These are phyloP conservation scores for Phellinidium pouzarii DNA, from an alignment of 1,284 basidiomycete genomes.

Conservation along the genomic window DNA sequence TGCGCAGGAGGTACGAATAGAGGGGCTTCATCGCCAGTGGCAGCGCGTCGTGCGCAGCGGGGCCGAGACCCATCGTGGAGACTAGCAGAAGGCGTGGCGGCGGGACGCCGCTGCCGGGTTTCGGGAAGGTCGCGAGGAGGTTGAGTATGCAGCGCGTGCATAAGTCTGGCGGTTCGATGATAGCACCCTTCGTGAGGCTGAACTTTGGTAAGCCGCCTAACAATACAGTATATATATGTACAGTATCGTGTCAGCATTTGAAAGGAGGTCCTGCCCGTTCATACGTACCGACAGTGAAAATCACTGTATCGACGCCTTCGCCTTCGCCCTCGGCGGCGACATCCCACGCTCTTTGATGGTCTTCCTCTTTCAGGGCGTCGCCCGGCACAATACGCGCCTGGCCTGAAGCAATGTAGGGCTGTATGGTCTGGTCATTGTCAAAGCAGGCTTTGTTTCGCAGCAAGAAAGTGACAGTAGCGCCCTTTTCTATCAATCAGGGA, in stretches of 20 bases:
- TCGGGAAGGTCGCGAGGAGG: slow-evolving; percentile 40
- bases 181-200: slow-evolving; percentile 35
- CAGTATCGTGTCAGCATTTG: neutral
- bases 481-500: slow-evolving; percentile 29
- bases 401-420: slow-evolving; percentile 35
- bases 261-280: too few species aligned
- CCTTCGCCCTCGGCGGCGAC: neutral
- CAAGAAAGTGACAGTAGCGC: slow-evolving; percentile 45
- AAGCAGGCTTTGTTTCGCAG: slow-evolving; percentile 39
- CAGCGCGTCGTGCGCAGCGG: slow-evolving; percentile 35
- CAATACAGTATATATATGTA: neutral
- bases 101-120: slow-evolving; percentile 17
- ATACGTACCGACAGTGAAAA: neutral
- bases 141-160: slow-evolving; percentile 45
- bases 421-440: slow-evolving; percentile 38
- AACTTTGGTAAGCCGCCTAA: slow-evolving; percentile 39
- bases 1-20: slow-evolving; percentile 36
- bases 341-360: slow-evolving; percentile 41
- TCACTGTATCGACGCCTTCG: neutral
- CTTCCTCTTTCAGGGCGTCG: slow-evolving; percentile 40
- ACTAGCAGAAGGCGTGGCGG: slow-evolving; percentile 46
- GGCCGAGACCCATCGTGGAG: slow-evolving; percentile 47
- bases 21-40: slow-evolving; percentile 43
- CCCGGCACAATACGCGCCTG: slow-evolving; percentile 41
- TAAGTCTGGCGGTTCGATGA: slow-evolving; percentile 42